Base-by-base conservation (phyloP, 495 filamentous ascomycete species). In the Chaetomium fimeti region DNA sequence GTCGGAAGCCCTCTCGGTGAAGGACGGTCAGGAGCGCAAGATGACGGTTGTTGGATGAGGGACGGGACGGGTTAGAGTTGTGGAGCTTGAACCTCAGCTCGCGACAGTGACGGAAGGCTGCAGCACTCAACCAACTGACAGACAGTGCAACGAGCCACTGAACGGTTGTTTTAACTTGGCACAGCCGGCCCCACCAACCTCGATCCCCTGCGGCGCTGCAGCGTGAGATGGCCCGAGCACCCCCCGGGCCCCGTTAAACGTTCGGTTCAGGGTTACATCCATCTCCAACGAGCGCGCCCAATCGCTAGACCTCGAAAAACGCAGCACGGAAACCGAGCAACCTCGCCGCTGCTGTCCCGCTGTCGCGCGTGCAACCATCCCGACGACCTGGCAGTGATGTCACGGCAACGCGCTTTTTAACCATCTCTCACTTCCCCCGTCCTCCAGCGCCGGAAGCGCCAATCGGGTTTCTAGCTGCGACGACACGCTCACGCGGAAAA, bases 381-480 rank as follows among this genome's bases (percentile, higher is more conserved):
- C 43, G 54, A 52, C 25, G 63, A 43, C 24, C 57, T 64, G 67
- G 71, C 70, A 70, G 74, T 73, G 72, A 76, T 74, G 74, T 63
- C 66, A 69, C 69, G 69, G 51, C 71, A 70, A 67, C 67, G 67
- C 68, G 61, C 58, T 53, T 29, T 56, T 43, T 66, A 56, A 58
- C 27, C 55, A 53, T 51, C 48, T 43, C 40, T 27, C 51, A 24
- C n/a, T 25, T 48, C 51, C 48, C 45, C 36, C 52, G 24, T 57
- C 54, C 65, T 18, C 61, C 62, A 20, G 52, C 62, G 36, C 54
- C 7, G 63, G 40, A 61, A 64, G 53, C 66, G 57, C 38, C 57
- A 57, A 63, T 65, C 61, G 56, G 56, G 16, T 60, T 62, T 54
- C 45, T 51, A 53, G 16, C 18, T 42, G 27, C 60, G 25, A 43